These are phyloP conservation scores for Phialocephala sp. DNA, from an alignment of 2,329 filamentous ascomycete species.

Conservation along the genomic window DNA sequence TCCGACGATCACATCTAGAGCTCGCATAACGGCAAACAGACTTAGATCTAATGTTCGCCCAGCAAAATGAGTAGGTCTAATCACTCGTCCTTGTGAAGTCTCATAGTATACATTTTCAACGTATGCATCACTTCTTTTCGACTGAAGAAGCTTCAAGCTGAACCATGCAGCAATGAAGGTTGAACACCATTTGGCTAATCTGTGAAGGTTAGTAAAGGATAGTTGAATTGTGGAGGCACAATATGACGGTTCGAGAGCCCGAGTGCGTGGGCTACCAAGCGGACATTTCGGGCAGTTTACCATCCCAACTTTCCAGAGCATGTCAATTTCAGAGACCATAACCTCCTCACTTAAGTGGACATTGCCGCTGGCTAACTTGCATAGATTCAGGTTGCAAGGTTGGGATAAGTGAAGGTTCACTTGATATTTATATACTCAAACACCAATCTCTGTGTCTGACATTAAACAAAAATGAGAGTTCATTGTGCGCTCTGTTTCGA, in stretches of 20 bases:
- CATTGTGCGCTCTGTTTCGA: too few relatives aligned
- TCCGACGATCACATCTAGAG: conserved; percentile 72
- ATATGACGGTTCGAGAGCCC: background rate
- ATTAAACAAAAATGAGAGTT: too few relatives aligned
- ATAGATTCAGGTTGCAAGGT: too few relatives aligned
- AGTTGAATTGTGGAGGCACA: background rate
- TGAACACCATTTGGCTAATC: conserved; percentile 61
- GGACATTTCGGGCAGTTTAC: too few relatives aligned
- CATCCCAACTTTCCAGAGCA: too few relatives aligned
- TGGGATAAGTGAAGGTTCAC: too few relatives aligned
- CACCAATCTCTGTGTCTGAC: too few relatives aligned
- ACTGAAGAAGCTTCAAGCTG: conserved; percentile 62
- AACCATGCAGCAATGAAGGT: conserved; percentile 64
- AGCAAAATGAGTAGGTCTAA: conserved; percentile 50
- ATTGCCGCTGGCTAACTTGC: too few relatives aligned
- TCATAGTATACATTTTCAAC: conserved; percentile 47
- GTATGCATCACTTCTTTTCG: conserved; percentile 53
- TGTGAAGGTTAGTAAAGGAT: conserved; percentile 38
- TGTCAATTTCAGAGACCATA: too few relatives aligned
- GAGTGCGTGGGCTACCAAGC: background rate
- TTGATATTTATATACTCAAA: too few relatives aligned
- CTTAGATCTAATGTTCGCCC: conserved; percentile 83
- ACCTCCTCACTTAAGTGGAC: too few relatives aligned
- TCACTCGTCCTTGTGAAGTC: conserved; percentile 34
- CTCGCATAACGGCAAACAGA: conserved; percentile 75